Conservation (phyloP, 1,139 yeast species). For the Yamadazyma atlantica region DNA sequence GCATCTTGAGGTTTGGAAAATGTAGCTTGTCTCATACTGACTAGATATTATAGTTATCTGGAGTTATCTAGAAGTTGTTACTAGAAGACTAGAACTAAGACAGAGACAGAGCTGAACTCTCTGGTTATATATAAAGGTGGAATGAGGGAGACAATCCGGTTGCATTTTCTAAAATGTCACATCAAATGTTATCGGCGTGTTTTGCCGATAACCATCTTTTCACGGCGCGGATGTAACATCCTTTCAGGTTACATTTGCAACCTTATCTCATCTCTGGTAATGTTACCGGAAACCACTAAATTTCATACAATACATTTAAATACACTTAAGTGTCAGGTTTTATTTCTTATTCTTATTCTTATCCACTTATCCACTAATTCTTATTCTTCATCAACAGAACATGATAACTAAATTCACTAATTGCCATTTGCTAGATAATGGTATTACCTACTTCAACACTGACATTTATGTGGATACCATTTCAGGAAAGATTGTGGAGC, state of each 20-base stretch:
- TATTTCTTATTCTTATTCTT: no score
- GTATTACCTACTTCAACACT: slow-evolving; percentile 33
- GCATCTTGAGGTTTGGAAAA: slow-evolving; percentile 45
- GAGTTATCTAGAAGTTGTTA: no score
- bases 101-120: no score
- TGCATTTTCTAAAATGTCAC: neutral
- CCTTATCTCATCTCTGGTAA: neutral
- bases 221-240: slow-evolving; percentile 2
- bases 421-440: slow-evolving; percentile 53
- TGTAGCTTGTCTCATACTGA: slow-evolving; percentile 39
- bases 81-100: no score
- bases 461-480: slow-evolving; percentile 49
- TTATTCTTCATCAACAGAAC: slow-evolving; percentile 5
- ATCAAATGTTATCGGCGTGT: neutral
- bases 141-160: neutral
- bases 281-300: neutral
- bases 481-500: slow-evolving; percentile 40
- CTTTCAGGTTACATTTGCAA: slow-evolving; percentile 7
- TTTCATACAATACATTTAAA: neutral
- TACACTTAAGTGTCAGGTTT: neutral
- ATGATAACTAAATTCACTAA: slow-evolving; percentile 42
- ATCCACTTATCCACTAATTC: no score
- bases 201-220: neutral
- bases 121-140: no score
- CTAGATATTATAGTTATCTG: no score